Conservation (phyloP, 1,139 yeast species). For the Lodderomyces metapsilosis region DNA sequence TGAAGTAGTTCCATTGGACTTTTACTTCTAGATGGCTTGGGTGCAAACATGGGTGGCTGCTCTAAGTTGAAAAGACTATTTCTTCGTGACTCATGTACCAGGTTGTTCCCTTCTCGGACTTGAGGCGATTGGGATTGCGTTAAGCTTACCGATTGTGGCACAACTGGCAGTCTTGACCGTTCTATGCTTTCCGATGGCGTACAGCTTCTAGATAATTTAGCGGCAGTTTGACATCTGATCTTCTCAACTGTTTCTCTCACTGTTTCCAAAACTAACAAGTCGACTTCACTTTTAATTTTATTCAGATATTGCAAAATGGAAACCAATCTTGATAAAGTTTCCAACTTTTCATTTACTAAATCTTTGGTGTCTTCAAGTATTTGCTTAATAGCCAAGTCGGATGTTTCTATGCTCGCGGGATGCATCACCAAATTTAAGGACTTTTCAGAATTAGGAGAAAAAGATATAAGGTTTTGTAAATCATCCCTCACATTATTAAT, state of each 20-base stretch:
- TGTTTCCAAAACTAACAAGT: slow-evolving; percentile 61
- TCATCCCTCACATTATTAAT: slow-evolving; percentile 9
- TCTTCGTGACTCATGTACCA: not conserved
- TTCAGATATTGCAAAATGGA: slow-evolving; percentile 79
- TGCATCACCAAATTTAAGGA: slow-evolving; percentile 57
- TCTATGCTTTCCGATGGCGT: slow-evolving; percentile 8
- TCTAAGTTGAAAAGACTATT: slow-evolving; percentile 3
- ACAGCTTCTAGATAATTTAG: slow-evolving; percentile 10
- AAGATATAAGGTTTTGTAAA: slow-evolving; percentile 22
- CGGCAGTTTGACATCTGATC: slow-evolving; percentile 43
- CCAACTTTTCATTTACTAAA: slow-evolving; percentile 65
- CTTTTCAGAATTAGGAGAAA: slow-evolving; percentile 71
- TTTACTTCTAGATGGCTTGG: slow-evolving; percentile 32
- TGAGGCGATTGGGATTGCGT: not conserved
- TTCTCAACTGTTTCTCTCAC: slow-evolving; percentile 63
- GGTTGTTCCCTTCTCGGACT: not conserved
- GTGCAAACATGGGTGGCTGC: slow-evolving; percentile 20
- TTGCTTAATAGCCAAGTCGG: slow-evolving; percentile 62
- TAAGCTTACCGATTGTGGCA: not conserved
- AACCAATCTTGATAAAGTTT: slow-evolving; percentile 70
- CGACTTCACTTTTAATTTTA: slow-evolving; percentile 79
- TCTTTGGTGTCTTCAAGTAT: slow-evolving; percentile 68
- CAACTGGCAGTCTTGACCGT: slow-evolving; percentile 10
- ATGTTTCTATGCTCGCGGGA: slow-evolving; percentile 32
- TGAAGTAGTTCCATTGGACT: slow-evolving; percentile 38